Evolutionary conservation across 2,329 filamentous ascomycete species (phyloP), one percentile per base, ranked within the genome.

Genomic region (Pseudogymnoascus sp.): DNA sequence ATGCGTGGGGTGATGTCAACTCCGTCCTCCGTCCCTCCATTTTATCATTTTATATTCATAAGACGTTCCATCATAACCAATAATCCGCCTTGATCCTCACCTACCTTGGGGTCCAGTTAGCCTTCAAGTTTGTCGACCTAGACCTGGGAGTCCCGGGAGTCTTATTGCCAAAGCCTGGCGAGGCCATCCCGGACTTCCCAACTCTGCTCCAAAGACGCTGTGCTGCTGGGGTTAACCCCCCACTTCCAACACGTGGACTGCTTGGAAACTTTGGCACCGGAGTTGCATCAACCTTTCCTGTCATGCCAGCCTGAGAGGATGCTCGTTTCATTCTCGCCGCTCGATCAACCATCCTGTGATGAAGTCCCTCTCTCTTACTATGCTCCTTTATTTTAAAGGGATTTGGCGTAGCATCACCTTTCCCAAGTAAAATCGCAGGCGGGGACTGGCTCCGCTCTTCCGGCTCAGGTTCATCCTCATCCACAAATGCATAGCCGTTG

Each of bases 401-500:
- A 65, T 88, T 95, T 0, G 85, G 85, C 1, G 82, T 83, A n/a
- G 81, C 73, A 68, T 86, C 80, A 12, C 81, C 80, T 8, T 81
- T 76, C 1, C 84, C 81, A 6, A 89, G 75, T 60, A 86, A 75
- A 68, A 88, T 79, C 64, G 76, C 65, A n/a, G 77, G 74, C 50
- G 71, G 64, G n/a, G 69, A 41, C 16, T 65, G 64, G 6, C 72
- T 68, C 1, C 70, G 67, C 7, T 73, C 67, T 58, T 79, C 78
- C 59, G 78, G 69, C 14, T 79, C 79, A 0, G 83, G 81, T 39
- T 88, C 89, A 61, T 95, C 91, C 47, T 54, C 47, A 67, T 96
- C 91, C 35, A 99, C 92, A 74, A 96, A 97, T 0, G 91, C 84
- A 72, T 97, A 99, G 1, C 94, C 94, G 65, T 95, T 96, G 0